A percentile compares a stretch with the other conserved stretches of the same genome.
Evolutionary conservation across 805 yeast species (phyloP).

Genomic region (Lachancea quebecensis): DNA sequence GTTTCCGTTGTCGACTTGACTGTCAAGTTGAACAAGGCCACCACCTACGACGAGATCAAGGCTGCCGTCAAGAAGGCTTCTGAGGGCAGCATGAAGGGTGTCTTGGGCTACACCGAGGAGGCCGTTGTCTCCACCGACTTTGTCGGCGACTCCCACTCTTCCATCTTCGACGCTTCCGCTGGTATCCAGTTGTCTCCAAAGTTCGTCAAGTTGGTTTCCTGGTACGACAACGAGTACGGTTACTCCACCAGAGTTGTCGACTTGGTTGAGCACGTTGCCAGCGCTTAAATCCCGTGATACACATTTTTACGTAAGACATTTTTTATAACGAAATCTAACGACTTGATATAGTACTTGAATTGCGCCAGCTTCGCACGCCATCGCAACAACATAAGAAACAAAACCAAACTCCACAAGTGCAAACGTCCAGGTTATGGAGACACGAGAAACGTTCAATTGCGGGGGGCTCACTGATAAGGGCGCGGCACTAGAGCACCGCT

Average conservation of each 20-base stretch:
- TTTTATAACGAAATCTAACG: not conserved
- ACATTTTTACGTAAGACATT: not conserved
- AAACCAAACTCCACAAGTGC: no score
- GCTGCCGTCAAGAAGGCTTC: conserved; percentile 52
- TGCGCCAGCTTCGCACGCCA: no score
- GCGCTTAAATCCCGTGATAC: conserved; percentile 8
- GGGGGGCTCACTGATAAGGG: no score
- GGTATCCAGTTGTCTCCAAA: conserved; percentile 66
- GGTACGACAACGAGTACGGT: conserved; percentile 59
- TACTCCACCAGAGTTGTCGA: conserved; percentile 51
- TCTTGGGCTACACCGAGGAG: conserved; percentile 64
- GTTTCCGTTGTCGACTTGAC: conserved; percentile 69
- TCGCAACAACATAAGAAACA: no score
- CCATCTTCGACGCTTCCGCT: conserved; percentile 63
- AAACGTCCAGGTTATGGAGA: no score
- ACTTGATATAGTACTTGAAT: not conserved
- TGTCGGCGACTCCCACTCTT: conserved; percentile 55
- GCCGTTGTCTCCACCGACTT: conserved; percentile 66
- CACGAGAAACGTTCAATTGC: no score
- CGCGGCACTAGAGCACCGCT: no score
- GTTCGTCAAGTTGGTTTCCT: conserved; percentile 62
- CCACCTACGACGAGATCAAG: conserved; percentile 61
- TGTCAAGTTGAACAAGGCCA: conserved; percentile 50
- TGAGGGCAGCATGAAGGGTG: conserved; percentile 54
- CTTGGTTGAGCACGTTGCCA: conserved; percentile 58